Evolutionary conservation across 108 stramenopile genomes (phyloP).

Genomic region (Cyclostephanos invisitatus): DNA sequence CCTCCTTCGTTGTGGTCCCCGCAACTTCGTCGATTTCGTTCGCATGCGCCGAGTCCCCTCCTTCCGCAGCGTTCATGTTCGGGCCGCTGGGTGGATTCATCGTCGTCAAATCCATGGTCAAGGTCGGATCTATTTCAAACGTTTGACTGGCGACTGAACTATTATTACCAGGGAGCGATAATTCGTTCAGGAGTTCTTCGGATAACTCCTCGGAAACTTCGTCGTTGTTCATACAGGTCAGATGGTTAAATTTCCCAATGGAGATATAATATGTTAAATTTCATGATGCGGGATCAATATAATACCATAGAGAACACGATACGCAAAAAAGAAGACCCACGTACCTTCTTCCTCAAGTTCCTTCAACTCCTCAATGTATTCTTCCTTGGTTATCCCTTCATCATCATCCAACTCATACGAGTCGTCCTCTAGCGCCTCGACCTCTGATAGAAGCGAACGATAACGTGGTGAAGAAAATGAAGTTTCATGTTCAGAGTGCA

Average conservation of each 20-base stretch:
- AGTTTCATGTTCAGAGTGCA: too few species aligned
- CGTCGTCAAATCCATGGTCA: constrained; percentile 47
- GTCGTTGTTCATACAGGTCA: too few species aligned
- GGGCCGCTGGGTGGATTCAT: constrained; percentile 22
- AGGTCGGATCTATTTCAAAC: constrained; percentile 26
- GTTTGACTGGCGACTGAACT: too few species aligned
- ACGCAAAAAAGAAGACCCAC: not conserved
- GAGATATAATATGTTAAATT: too few species aligned
- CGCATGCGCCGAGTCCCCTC: not conserved
- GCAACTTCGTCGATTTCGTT: constrained; percentile 7
- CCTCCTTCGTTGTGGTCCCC: constrained; percentile 16
- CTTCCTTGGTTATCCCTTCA: constrained; percentile 16
- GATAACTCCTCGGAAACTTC: too few species aligned
- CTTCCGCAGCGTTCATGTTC: not conserved
- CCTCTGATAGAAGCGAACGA: too few species aligned
- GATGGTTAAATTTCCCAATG: too few species aligned
- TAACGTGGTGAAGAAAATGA: too few species aligned
- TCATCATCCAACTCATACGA: constrained; percentile 24
- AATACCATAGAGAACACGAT: not conserved
- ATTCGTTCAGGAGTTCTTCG: too few species aligned
- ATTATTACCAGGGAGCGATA: too few species aligned
- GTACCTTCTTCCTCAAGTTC: constrained; percentile 12
- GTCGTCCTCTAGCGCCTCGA: too few species aligned
- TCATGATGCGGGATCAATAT: too few species aligned
- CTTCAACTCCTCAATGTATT: constrained; percentile 22